A percentile compares a stretch with the other conserved stretches of the same genome.
Evolutionary conservation across 495 filamentous ascomycete species (phyloP).

Genomic region (Articulospora tetracladia): DNA sequence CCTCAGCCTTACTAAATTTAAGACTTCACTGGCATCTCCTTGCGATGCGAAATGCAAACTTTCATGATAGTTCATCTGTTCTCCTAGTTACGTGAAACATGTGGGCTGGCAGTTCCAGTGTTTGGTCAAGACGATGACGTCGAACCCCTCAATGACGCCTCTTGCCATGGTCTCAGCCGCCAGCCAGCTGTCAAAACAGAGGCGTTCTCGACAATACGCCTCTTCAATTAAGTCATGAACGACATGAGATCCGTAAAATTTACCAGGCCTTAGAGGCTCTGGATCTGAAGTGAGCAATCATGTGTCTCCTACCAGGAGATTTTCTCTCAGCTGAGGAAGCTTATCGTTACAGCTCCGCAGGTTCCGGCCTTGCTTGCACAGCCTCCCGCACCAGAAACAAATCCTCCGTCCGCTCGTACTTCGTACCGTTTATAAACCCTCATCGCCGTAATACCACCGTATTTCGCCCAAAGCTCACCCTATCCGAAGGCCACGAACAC

Average conservation of each 20-base stretch:
- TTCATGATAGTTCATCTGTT: not conserved
- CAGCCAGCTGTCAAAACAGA: not conserved
- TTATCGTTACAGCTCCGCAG: not conserved
- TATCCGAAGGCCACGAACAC: not conserved
- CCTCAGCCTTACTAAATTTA: conserved; percentile 1
- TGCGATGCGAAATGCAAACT: not conserved
- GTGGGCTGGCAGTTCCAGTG: not conserved
- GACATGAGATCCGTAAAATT: not conserved
- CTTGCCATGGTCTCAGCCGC: not conserved
- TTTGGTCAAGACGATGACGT: not conserved
- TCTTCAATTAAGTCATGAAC: not conserved
- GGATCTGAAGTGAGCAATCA: not conserved
- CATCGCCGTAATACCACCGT: not conserved
- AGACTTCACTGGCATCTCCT: not conserved
- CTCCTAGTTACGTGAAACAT: not conserved
- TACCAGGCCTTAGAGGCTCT: not conserved
- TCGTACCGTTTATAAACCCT: not conserved
- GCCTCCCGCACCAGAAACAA: not conserved
- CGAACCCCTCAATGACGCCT: not conserved
- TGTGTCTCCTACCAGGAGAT: not conserved
- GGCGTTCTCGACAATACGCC: too few species aligned
- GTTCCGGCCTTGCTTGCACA: not conserved
- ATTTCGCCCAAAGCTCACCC: not conserved
- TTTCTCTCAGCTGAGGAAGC: not conserved
- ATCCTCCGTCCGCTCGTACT: not conserved